Evolutionary conservation across 148 eudicot species (phyloP).

Genomic region (Agrostemma githago): DNA sequence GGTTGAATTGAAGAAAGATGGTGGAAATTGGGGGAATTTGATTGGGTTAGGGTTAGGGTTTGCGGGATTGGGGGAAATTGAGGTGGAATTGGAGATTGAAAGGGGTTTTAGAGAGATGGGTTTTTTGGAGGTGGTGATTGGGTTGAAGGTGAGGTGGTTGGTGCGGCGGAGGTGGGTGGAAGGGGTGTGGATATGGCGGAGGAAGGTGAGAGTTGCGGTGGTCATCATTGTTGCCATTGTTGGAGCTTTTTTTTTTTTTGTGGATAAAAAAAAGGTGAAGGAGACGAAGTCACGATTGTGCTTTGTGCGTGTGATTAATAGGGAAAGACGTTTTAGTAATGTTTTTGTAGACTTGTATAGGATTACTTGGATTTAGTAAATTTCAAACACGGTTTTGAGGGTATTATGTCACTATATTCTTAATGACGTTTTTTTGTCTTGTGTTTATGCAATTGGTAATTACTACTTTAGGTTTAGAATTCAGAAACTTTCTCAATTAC

Average conservation of each 20-base stretch:
- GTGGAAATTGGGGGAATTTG: constrained; percentile 8
- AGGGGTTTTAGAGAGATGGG: background rate
- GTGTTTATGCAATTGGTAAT: too few species aligned
- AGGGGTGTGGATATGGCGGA: background rate
- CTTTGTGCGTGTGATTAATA: too few species aligned
- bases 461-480: too few species aligned
- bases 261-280: background rate
- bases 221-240: background rate
- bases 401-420: too few species aligned
- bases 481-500: too few species aligned
- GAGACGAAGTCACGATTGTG: background rate
- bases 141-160: background rate
- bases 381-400: too few species aligned
- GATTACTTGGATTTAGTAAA: too few species aligned
- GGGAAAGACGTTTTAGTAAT: too few species aligned
- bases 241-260: background rate
- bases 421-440: too few species aligned
- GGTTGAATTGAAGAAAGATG: constrained; percentile 18
- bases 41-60: constrained; percentile 12
- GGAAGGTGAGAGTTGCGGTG: background rate
- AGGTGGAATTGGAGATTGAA: background rate
- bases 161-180: constrained; percentile 5
- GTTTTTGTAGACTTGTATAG: too few species aligned
- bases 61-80: constrained; percentile 7
- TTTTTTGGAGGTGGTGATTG: background rate